Evolutionary conservation across 306 rosid species (phyloP), one percentile per base, ranked within the genome.

Genomic region (Pyrus pyrifolia): DNA sequence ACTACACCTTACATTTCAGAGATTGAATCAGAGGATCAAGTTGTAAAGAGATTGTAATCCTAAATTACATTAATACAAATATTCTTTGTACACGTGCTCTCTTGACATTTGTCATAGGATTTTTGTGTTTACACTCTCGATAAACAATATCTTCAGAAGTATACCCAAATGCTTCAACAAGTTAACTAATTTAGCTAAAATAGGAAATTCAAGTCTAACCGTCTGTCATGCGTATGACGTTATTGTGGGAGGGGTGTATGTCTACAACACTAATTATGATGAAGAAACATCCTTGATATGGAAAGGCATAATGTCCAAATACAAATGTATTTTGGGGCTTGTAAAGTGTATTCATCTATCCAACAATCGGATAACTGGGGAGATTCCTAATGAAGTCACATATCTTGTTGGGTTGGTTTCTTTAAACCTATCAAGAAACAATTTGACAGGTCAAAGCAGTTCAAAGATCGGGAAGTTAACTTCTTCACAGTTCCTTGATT

Each of bases 391-490:
- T n/a, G 79, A 45, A 45, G 73, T 84, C 9, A 25, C 23, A 2
- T 15, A n/a, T 52, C 71, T 76, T 11, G 70, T 58, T 4, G 18
- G 30, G 2, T 19, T 81, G 70, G 0, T 0, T 29, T 25, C 19
- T 0, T 44, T 87, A 30, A 79, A 84, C 59, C 59, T 85, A 11
- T 79, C 80, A 0, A 27, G 65, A 2, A 82, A 81, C 71, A 62
- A 76, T 3, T 22, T 83, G 19, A 73, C 44, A 27, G 77, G 86
- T 25, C 42, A 66, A 3, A 77, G 82, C 15, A 77, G 86, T 46
- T 29, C 15, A 3, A 25, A 30, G 15, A 82, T 79, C 19, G 78
- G 84, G 5, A 45, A 68, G 5, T 0, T 83, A 18, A 2, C 4
- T 13, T 45, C 51, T 0, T 1, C 4, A 3, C 1, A 45, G 5